phyloP scores from a whole-genome alignment of 164 flowering plant species.

The Nymphaea thermarum region DNA sequence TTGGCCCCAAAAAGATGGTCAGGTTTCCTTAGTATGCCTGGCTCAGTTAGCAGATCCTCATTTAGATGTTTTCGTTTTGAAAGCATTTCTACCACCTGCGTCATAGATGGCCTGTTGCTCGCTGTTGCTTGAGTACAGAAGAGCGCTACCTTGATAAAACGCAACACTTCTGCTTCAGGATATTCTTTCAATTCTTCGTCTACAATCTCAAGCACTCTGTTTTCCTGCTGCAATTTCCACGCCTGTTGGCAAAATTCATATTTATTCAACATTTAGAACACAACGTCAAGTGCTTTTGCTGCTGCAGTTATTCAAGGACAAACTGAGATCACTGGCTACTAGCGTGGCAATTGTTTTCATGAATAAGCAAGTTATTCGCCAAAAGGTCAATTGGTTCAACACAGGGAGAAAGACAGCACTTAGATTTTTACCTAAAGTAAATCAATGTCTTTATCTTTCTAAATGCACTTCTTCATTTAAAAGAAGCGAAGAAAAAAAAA shows the following conservation, averaged over 20 bases:
- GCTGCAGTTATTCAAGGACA: background rate
- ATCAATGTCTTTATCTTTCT: too few relatives aligned
- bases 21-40: slow-evolving; percentile 34
- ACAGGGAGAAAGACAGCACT: background rate
- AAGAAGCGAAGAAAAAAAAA: too few relatives aligned
- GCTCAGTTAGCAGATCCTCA: slow-evolving; percentile 36
- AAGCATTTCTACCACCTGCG: slow-evolving; percentile 69
- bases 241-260: slow-evolving; percentile 22
- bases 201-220: slow-evolving; percentile 50
- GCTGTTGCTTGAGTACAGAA: slow-evolving; percentile 75
- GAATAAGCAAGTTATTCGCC: background rate
- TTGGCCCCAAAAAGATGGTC: slow-evolving; percentile 1
- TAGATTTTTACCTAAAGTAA: too few relatives aligned
- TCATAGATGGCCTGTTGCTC: slow-evolving; percentile 59
- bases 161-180: slow-evolving; percentile 41
- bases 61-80: slow-evolving; percentile 40
- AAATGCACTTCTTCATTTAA: too few relatives aligned
- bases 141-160: slow-evolving; percentile 70
- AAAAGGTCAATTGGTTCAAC: background rate
- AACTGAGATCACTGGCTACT: too few relatives aligned
- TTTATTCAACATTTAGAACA: background rate
- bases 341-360: background rate
- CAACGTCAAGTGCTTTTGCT: background rate
- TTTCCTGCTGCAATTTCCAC: slow-evolving; percentile 65
- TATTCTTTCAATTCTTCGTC: slow-evolving; percentile 49